Evolutionary conservation across 139 green algal genomes (phyloP).

Genomic region (Astrephomene gubernaculifera): DNA sequence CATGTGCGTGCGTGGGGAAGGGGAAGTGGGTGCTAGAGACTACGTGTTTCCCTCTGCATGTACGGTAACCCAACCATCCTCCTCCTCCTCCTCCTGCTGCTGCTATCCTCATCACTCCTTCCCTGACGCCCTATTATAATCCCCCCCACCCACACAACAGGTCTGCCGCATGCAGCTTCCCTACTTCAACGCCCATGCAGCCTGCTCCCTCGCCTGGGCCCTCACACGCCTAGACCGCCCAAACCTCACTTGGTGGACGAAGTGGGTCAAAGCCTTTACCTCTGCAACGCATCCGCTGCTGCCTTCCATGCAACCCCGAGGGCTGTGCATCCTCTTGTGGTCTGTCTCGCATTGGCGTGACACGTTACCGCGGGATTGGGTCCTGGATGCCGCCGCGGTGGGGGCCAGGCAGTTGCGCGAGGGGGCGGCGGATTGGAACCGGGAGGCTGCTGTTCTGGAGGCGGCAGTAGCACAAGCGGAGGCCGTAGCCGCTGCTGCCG

Average conservation of each 20-base stretch:
- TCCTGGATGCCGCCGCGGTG: neutral
- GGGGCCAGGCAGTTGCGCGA: neutral
- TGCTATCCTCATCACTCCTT: neutral
- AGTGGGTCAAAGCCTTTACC: constrained; percentile 6
- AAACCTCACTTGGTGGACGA: too few species aligned
- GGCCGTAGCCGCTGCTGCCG: too few species aligned
- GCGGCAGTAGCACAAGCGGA: too few species aligned
- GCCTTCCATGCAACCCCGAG: neutral
- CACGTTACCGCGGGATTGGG: neutral
- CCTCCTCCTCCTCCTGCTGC: neutral
- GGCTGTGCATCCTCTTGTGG: constrained; percentile 23
- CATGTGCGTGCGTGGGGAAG: neutral
- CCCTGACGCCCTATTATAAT: too few species aligned
- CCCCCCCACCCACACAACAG: too few species aligned
- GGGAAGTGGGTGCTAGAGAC: neutral
- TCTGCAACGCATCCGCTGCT: neutral
- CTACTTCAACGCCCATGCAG: constrained; percentile 2
- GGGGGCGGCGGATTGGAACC: neutral
- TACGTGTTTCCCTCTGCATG: neutral
- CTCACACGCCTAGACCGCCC: neutral
- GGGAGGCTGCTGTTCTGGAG: constrained; percentile 4
- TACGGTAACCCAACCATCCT: neutral
- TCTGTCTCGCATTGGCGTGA: neutral
- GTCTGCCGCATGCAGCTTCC: constrained; percentile 25
- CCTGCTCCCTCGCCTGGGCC: constrained; percentile 7